phyloP scores from a whole-genome alignment of 495 filamentous ascomycete genomes.

The Neurospora pannonica region DNA sequence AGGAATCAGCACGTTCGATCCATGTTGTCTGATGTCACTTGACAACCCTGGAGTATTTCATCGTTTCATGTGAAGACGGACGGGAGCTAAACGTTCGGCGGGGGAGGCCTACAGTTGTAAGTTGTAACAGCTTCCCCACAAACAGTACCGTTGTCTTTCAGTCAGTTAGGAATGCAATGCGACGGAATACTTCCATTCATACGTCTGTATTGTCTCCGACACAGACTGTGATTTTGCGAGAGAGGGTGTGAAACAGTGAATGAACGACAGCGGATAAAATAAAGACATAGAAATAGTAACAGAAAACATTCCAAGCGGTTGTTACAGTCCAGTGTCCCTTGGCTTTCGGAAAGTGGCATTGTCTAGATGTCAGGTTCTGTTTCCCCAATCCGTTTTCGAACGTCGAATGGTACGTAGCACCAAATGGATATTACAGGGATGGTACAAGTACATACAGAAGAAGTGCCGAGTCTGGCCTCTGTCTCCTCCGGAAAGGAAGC shows the following conservation, averaged over 20 bases:
- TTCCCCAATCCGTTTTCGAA: background rate
- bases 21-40: background rate
- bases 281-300: background rate
- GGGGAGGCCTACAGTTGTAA: background rate
- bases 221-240: too few relatives aligned
- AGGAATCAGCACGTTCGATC: background rate
- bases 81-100: background rate
- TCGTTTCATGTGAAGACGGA: background rate
- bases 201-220: background rate
- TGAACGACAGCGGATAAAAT: too few relatives aligned
- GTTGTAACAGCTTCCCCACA: background rate
- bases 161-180: background rate
- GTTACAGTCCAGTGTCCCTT: background rate
- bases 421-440: background rate
- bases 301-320: background rate
- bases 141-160: background rate
- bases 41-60: background rate
- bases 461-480: background rate
- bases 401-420: background rate
- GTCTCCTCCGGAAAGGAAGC: too few relatives aligned
- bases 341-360: background rate
- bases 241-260: too few relatives aligned
- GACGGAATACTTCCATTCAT: background rate
- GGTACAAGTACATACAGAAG: background rate
- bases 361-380: background rate